These are phyloP conservation scores for Catunica adiposa DNA, from an alignment of 2,329 filamentous ascomycete species.

Conservation along the genomic window DNA sequence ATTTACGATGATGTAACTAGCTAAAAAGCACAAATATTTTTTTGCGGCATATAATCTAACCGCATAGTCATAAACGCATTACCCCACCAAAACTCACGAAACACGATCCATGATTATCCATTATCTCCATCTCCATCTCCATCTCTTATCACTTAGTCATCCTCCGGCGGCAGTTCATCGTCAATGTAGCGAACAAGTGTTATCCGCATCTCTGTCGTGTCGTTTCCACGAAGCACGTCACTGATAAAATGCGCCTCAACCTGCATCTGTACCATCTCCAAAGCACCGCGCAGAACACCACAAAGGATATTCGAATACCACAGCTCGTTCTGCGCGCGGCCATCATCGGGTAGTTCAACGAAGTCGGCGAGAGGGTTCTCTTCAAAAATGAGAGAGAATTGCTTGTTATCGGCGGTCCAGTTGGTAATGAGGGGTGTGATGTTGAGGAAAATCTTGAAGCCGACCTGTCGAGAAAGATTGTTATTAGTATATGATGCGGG, in stretches of 20 bases:
- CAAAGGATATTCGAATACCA: conserved; percentile 99
- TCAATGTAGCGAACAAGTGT: conserved; percentile 87
- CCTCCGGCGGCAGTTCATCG: conserved; percentile 90
- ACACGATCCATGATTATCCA: neutral
- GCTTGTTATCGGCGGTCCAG: conserved; percentile 91
- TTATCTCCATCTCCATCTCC: neutral
- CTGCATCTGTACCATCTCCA: conserved; percentile 99
- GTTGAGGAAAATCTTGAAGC: conserved; percentile 98
- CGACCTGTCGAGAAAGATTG: conserved; percentile 42
- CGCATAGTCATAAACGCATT: neutral
- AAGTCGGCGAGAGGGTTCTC: conserved; percentile 96
- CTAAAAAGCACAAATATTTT: neutral
- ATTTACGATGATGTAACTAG: neutral
- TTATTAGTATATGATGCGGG: neutral
- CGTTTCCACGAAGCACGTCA: conserved; percentile 80
- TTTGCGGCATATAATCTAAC: neutral
- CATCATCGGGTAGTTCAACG: conserved; percentile 92
- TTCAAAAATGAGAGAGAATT: conserved; percentile 90
- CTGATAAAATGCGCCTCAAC: conserved; percentile 94
- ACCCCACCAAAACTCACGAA: neutral
- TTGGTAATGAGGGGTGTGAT: conserved; percentile 86
- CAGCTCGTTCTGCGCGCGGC: conserved; percentile 82
- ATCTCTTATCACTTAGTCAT: conserved; percentile 48
- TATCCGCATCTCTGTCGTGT: conserved; percentile 93
- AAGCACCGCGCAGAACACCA: conserved; percentile 71